Evolutionary conservation across 2,329 filamentous ascomycete genomes (phyloP), one percentile per base, ranked within the genome.

Genomic region (Macrophomina phaseolina): DNA sequence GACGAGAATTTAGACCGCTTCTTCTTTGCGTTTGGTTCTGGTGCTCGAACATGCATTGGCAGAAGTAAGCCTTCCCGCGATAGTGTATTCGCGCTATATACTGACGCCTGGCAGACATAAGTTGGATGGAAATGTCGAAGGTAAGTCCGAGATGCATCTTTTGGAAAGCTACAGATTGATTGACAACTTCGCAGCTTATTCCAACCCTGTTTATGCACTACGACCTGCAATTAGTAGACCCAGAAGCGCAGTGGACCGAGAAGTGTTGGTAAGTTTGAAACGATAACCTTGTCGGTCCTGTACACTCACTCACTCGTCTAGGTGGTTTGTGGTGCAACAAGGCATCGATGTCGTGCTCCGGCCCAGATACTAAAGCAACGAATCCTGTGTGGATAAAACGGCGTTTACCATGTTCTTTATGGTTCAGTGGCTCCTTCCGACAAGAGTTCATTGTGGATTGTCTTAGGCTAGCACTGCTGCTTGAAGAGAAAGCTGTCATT

Each of bases 1-100:
- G 67, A 72, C 62, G 70, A 46, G 40, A 38, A 30, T 34, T 6
- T 42, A 65, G 63, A 65, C 48, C 64, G 76, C 4, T 77, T 72
- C 71, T 78, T 78, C 70, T 77, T 78, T 66, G 70, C 77, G 0
- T 78, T 78, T 66, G 77, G 77, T 7, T 64, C 69, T 11, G 77
- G 77, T 1, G 71, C 75, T 0, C 67, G 75, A 12, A 71, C 73
- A 32, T 75, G 73, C 64, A 67, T 73, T 28, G 75, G 75, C 7
- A 66, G 71, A 58, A 76, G 66, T 68, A 64, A 28, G 58, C 48
- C 16, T 30, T 12, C 4, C 32, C 23, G 16, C 18, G 14, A 6
- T 56, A 8, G 8, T 32, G 3, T 8, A n/a, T 4, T 42, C n/a
- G 16, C 23, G 4, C 6, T 5, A 23, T 49, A 38, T 28, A 6